Percentiles rank a stretch among this genome's conserved stretches.
These are phyloP conservation scores for Backusella morwellensis DNA, from an alignment of 192 early-diverging fungal genomes.

Conservation along the genomic window DNA sequence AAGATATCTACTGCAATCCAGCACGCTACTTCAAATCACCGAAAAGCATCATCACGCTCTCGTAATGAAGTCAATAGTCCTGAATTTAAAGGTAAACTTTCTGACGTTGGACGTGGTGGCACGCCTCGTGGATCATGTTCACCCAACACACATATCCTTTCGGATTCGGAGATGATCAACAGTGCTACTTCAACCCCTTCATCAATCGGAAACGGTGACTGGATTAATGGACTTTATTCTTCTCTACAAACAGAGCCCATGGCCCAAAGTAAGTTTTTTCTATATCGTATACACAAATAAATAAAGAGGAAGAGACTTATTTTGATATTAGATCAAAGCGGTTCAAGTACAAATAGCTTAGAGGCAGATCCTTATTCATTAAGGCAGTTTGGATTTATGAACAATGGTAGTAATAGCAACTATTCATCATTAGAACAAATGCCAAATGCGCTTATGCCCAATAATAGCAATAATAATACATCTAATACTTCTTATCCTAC, in stretches of 20 bases:
- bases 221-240: conserved; percentile 33
- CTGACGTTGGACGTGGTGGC: neutral
- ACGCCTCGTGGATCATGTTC: neutral
- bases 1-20: neutral
- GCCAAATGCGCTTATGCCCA: neutral
- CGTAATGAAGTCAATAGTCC: conserved; percentile 5
- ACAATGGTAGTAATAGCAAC: conserved; percentile 17
- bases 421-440: conserved; percentile 13
- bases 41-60: conserved; percentile 3
- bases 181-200: conserved; percentile 17
- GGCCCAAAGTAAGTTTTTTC: conserved; percentile 9
- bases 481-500: neutral
- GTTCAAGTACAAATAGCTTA: neutral
- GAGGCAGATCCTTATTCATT: conserved; percentile 21
- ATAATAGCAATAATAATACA: conserved; percentile 7
- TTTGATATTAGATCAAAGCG: neutral
- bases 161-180: neutral
- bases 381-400: conserved; percentile 19
- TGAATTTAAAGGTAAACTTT: neutral
- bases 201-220: conserved; percentile 22
- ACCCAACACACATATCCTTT: neutral
- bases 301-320: neutral
- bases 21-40: neutral
- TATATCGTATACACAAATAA: neutral
- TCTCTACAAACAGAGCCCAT: conserved; percentile 6